Percentiles rank a stretch among this genome's conserved stretches.
These are phyloP conservation scores for Phlyctochytrium arcticum DNA, from an alignment of 192 early-diverging fungal genomes.

Conservation along the genomic window DNA sequence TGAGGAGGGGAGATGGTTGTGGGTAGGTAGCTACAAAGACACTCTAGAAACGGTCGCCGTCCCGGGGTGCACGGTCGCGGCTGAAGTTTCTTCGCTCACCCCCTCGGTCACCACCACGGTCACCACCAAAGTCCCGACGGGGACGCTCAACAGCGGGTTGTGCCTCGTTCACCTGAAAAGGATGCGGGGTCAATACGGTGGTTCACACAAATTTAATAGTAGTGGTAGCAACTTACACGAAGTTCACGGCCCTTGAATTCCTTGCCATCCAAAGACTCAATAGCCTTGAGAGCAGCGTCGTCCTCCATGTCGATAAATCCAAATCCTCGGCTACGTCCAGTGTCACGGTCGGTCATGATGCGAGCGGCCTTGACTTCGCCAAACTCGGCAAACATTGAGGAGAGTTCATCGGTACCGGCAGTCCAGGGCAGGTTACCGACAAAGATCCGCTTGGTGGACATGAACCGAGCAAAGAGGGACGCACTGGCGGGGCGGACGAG, in stretches of 20 bases:
- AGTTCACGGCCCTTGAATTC: slow-evolving; percentile 31
- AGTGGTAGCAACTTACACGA: slow-evolving; percentile 25
- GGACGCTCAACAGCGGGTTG: too few relatives aligned
- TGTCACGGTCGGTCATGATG: slow-evolving; percentile 64
- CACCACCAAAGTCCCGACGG: too few relatives aligned
- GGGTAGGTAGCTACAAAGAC: too few relatives aligned
- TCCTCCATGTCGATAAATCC: slow-evolving; percentile 43
- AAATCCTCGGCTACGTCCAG: slow-evolving; percentile 68
- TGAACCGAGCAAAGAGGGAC: slow-evolving; percentile 1
- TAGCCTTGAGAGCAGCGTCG: slow-evolving; percentile 26
- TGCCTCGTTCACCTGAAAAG: too few relatives aligned
- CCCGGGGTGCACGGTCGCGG: too few relatives aligned
- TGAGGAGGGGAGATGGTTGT: too few relatives aligned
- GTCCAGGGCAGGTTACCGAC: slow-evolving; percentile 69
- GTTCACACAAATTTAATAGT: too few relatives aligned
- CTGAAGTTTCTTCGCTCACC: too few relatives aligned
- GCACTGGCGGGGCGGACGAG: too few relatives aligned
- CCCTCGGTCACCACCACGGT: too few relatives aligned
- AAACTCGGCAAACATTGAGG: slow-evolving; percentile 50
- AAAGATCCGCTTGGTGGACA: slow-evolving; percentile 49
- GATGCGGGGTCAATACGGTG: too few relatives aligned
- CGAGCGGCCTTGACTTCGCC: slow-evolving; percentile 67
- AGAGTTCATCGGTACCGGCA: slow-evolving; percentile 54
- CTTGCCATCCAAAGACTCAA: slow-evolving; percentile 29
- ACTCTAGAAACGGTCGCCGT: too few relatives aligned